Base-by-base conservation (phyloP, 2,329 filamentous ascomycete species). In the Verticillium nubilum region DNA sequence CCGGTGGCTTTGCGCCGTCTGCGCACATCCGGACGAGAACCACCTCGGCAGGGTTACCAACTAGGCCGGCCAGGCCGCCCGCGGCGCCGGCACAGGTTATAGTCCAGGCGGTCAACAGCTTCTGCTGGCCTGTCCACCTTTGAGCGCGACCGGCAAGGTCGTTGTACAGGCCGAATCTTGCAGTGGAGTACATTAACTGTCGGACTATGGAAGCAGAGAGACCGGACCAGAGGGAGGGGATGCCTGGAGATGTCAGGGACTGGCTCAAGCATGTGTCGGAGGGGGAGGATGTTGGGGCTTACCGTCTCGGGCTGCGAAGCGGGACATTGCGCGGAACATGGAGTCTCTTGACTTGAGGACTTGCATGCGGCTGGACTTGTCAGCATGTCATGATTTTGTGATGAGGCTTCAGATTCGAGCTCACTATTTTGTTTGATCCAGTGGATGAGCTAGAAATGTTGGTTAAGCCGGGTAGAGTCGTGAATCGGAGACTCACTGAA, bases 391-490 rank as follows among this genome's bases (percentile, higher is more conserved):
- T 19, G 15, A n/a, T 0, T 9, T 5, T 15, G 15, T 13, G n/a
- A 7, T 13, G 4, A 27, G 2, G 13, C 4, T 29, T 5, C 19
- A 3, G 26, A 13, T 52, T 4, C 5, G 12, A 2, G 60, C 71
- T 63, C 55, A 76, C 75, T 78, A 78, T 70, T 78, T 78, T 0
- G 76, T 77, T 59, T 78, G 75, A 54, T 78, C 76, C 1, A 78
- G 61, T 13, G 76, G 76, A 60, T 78, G 76, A n/a, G 76, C 75
- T 77, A 47, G 26, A 3, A 0, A 26, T 6, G 23, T 5, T 17
- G 33, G 37, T 57, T 54, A 60, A 56, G 12, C 1, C 2, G 12
- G 25, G n/a, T n/a, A n/a, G 25, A 23, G 52, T 13, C 13, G 12
- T 15, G 25, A 35, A 17, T 19, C 12, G 23, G 12, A 5, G 6